phyloP scores from a whole-genome alignment of 2,329 filamentous ascomycete species.

The Didymella lethalis region DNA sequence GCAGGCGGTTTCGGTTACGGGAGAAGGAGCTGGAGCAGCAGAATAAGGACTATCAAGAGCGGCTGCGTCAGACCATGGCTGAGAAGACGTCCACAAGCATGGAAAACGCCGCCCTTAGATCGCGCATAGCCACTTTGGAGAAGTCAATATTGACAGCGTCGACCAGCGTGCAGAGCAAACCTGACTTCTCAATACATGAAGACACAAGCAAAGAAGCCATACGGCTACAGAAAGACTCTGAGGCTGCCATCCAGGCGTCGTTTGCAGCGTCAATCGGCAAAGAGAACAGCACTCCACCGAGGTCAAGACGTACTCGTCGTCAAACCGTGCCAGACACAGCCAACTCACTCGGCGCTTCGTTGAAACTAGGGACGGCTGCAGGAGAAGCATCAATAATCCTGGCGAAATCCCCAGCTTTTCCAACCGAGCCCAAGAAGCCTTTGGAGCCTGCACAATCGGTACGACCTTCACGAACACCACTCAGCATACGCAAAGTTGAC shows the following conservation, averaged over 20 bases:
- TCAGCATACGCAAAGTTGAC: conserved; percentile 30
- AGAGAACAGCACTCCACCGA: conserved; percentile 43
- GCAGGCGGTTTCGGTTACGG: conserved; percentile 69
- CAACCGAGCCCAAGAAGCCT: conserved; percentile 22
- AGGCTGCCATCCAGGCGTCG: conserved; percentile 24
- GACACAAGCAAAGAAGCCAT: conserved; percentile 36
- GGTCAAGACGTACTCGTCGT: conserved; percentile 31
- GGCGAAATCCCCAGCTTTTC: conserved; percentile 29
- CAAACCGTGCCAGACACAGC: conserved; percentile 35
- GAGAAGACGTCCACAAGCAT: conserved; percentile 44
- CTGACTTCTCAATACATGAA: conserved; percentile 44
- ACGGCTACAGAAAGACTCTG: conserved; percentile 19
- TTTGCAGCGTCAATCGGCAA: conserved; percentile 33
- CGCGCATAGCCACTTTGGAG: conserved; percentile 42
- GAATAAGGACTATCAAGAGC: conserved; percentile 57
- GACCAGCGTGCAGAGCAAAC: conserved; percentile 26
- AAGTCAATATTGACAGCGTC: conserved; percentile 29
- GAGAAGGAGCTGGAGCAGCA: conserved; percentile 70
- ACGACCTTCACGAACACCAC: conserved; percentile 30
- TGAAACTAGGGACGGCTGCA: conserved; percentile 29
- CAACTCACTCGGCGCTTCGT: conserved; percentile 19
- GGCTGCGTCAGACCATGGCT: conserved; percentile 43
- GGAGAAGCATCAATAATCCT: conserved; percentile 33
- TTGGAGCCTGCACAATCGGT: conserved; percentile 18
- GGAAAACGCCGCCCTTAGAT: conserved; percentile 47